phyloP scores from a whole-genome alignment of 805 yeast genomes.

The Candida quercuum region DNA sequence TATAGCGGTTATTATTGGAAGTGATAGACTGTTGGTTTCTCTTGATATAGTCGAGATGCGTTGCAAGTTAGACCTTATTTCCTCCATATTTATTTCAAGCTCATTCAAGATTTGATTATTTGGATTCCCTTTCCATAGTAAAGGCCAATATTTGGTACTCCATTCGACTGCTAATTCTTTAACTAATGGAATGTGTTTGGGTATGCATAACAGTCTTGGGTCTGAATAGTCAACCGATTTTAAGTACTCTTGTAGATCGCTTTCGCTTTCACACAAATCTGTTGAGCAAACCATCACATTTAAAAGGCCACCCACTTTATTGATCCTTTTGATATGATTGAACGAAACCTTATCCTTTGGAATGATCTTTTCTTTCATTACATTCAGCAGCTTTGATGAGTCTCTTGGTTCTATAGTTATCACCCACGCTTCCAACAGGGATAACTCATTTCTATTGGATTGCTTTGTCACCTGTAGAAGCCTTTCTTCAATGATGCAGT shows the following conservation, averaged over 20 bases:
- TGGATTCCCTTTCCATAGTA: constrained; percentile 92
- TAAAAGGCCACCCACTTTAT: constrained; percentile 29
- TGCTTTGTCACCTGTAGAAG: constrained; percentile 39
- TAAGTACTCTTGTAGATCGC: constrained; percentile 20
- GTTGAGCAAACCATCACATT: constrained; percentile 40
- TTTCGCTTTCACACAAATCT: constrained; percentile 25
- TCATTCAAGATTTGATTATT: constrained; percentile 62
- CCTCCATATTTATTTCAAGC: constrained; percentile 41
- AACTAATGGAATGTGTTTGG: constrained; percentile 60
- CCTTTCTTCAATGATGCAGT: constrained; percentile 38
- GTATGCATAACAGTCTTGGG: constrained; percentile 35
- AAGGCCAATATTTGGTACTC: constrained; percentile 76
- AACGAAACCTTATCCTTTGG: constrained; percentile 23
- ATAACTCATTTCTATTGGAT: constrained; percentile 18
- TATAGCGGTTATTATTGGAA: constrained; percentile 57
- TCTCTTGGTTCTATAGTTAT: constrained; percentile 36
- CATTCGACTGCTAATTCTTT: constrained; percentile 62
- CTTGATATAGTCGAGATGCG: constrained; percentile 27
- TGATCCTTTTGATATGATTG: constrained; percentile 51
- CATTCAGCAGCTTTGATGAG: constrained; percentile 21
- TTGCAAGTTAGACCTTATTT: constrained; percentile 33
- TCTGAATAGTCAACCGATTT: constrained; percentile 13
- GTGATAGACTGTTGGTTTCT: constrained; percentile 11
- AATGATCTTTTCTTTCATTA: constrained; percentile 20
- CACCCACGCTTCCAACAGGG: constrained; percentile 40